phyloP scores from a whole-genome alignment of 148 eudicot species.

The Persicaria tinctoria region DNA sequence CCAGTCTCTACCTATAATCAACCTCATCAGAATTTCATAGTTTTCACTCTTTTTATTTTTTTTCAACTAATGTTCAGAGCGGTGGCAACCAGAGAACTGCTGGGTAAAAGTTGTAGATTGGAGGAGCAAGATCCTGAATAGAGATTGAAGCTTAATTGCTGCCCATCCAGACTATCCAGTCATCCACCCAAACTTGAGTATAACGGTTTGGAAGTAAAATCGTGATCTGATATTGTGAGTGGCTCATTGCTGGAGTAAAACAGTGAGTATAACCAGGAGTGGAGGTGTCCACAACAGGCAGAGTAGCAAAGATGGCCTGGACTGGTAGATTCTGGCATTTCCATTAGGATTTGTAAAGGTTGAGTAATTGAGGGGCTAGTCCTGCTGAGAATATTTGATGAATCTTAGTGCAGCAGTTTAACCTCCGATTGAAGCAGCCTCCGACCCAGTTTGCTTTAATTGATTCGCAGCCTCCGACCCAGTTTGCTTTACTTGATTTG shows the following conservation, averaged over 20 bases:
- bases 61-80: constrained; percentile 27
- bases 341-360: too few species aligned
- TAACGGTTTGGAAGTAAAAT: not conserved
- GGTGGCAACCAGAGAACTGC: constrained; percentile 39
- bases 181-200: not conserved
- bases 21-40: not conserved
- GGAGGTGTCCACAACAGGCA: too few species aligned
- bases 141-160: not conserved
- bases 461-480: too few species aligned
- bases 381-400: too few species aligned
- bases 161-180: too few species aligned
- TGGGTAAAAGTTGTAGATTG: constrained; percentile 17
- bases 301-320: too few species aligned
- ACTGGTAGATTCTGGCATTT: too few species aligned
- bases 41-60: not conserved
- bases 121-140: not conserved
- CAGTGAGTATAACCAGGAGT: not conserved
- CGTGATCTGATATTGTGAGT: not conserved
- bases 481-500: too few species aligned
- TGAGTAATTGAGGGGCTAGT: too few species aligned
- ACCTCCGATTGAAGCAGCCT: too few species aligned
- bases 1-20: not conserved
- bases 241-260: not conserved
- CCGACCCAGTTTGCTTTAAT: too few species aligned
- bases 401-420: too few species aligned